Percentiles rank a stretch among this genome's conserved stretches.
These are phyloP conservation scores for Achaetomium macrosporum DNA, from an alignment of 2,329 filamentous ascomycete genomes.

Conservation along the genomic window DNA sequence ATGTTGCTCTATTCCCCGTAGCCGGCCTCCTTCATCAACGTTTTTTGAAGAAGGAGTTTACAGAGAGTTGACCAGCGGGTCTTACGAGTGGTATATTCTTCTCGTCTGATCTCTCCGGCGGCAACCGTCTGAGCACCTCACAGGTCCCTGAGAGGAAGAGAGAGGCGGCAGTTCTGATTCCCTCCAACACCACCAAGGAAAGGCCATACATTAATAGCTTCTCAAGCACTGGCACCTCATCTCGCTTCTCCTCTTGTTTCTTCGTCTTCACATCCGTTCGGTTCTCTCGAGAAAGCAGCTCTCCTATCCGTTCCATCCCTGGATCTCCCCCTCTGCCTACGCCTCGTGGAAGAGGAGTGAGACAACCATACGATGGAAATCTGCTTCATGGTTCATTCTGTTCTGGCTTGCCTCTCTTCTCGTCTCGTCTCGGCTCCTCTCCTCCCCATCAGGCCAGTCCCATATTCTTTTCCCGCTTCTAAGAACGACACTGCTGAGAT, in stretches of 20 bases:
- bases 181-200: background rate
- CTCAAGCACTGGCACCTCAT: background rate
- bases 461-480: too few relatives aligned
- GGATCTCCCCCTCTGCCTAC: too few relatives aligned
- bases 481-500: too few relatives aligned
- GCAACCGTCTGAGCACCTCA: background rate
- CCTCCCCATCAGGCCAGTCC: too few relatives aligned
- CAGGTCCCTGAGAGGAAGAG: background rate
- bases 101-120: background rate
- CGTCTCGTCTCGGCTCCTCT: too few relatives aligned
- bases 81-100: background rate
- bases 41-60: background rate
- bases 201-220: background rate
- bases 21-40: background rate
- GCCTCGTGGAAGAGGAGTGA: too few relatives aligned
- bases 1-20: too few relatives aligned
- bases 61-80: background rate
- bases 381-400: too few relatives aligned
- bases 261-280: background rate
- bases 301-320: too few relatives aligned
- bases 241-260: background rate
- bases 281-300: background rate
- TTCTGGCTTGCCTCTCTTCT: too few relatives aligned
- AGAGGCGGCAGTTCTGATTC: background rate
- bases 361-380: too few relatives aligned